Base-by-base conservation (phyloP, 202 grass and related monocot species). In the Saccharum hybrid region DNA sequence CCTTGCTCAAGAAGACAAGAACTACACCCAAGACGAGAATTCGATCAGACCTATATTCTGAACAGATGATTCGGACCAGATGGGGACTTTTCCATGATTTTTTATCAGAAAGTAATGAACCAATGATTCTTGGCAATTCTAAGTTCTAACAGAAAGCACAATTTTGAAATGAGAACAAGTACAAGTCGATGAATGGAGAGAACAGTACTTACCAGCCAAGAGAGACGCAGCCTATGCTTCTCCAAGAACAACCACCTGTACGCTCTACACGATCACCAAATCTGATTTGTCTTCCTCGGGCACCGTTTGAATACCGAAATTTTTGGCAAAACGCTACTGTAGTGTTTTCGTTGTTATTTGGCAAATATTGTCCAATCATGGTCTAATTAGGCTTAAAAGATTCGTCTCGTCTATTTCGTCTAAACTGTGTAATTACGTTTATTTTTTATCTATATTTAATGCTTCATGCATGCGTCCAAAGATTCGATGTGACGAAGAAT, bases 161-260 rank as follows among this genome's bases (percentile, higher is more conserved):
- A 23, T 59, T 59, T 59, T 4, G 56, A 22, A 59, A 59, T 8
- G 26, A 60, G 57, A 86, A 63, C 60, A 6, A 33, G 7, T 2
- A 57, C 21, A 45, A 52, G 0, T 31, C 38, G 40, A 81, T 10
- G 4, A 76, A 66, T 63, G 42, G 71, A 33, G 14, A 19, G 5
- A 56, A 81, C 77, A 33, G 56, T 83, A 86, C 84, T 64, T 83
- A 86, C 84, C 75, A 16, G 61, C 7, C 41, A 63, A 79, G 60
- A 56, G n/a, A 31, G 22, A 23, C 12, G 6, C 21, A 26, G 60
- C 4, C 71, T 63, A 9, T 45, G 2, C 19, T 71, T 30, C 39
- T 82, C 63, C 71, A 68, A 79, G 73, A 69, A 69, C 49, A 28
- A 72, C 60, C 48, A 14, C 61, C 15, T 65, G 41, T 11, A 65